Evolutionary conservation across 768 basidiomycete genomes (phyloP).

Genomic region (Sarcodon sp.): DNA sequence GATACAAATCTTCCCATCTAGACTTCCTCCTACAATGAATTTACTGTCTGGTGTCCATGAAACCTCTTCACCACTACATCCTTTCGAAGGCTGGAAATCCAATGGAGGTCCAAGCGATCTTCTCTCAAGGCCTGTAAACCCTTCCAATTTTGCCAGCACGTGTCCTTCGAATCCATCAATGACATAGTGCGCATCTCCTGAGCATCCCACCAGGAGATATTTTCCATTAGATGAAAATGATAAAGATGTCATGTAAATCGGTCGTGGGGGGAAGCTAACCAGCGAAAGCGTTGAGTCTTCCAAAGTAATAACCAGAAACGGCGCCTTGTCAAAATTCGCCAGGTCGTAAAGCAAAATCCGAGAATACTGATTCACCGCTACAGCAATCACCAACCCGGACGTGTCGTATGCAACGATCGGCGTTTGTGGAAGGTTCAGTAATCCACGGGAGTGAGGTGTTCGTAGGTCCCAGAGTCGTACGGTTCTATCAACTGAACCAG

Average conservation of each 20-base stretch:
- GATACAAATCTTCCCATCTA: conserved; percentile 72
- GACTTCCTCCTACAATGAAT: conserved; percentile 74
- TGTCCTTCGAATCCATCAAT: conserved; percentile 84
- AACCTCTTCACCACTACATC: conserved; percentile 87
- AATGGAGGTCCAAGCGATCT: conserved; percentile 31
- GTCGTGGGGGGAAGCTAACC: conserved; percentile 76
- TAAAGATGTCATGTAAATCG: conserved; percentile 84
- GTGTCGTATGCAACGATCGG: conserved; percentile 81
- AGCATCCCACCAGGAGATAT: conserved; percentile 85
- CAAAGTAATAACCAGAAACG: conserved; percentile 75
- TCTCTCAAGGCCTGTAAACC: conserved; percentile 73
- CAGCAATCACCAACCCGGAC: conserved; percentile 75
- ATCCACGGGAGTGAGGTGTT: conserved; percentile 61
- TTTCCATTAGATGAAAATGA: conserved; percentile 86
- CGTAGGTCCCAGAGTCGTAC: conserved; percentile 96
- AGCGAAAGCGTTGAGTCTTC: conserved; percentile 67
- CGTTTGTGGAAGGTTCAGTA: conserved; percentile 58
- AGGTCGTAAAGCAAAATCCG: conserved; percentile 80
- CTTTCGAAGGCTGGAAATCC: conserved; percentile 57
- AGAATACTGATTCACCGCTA: conserved; percentile 71
- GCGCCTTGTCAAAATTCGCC: conserved; percentile 81
- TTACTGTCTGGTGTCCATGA: conserved; percentile 93
- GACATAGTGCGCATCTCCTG: conserved; percentile 86
- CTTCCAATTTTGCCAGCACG: conserved; percentile 76
- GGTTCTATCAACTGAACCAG: conserved; percentile 86